A percentile compares a stretch with the other conserved stretches of the same genome.
phyloP scores from a whole-genome alignment of 495 filamentous ascomycete species.

The Rusavskia elegans region DNA sequence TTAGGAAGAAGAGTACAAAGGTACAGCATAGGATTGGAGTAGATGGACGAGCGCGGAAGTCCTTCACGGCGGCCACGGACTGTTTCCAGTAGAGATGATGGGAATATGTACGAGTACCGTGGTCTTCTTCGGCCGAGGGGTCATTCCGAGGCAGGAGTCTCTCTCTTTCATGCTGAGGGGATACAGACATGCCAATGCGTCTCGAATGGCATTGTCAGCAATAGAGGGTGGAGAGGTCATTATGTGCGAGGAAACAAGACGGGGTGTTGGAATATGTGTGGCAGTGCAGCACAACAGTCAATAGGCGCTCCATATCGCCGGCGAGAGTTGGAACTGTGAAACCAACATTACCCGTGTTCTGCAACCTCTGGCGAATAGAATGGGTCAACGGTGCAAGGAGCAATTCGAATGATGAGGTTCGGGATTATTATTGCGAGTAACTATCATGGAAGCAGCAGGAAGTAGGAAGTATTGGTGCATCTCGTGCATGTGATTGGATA shows the following conservation, averaged over 20 bases:
- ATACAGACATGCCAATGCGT: neutral
- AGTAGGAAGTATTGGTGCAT: too few species aligned
- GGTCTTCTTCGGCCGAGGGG: neutral
- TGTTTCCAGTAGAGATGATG: neutral
- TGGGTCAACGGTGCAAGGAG: too few species aligned
- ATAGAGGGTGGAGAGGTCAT: too few species aligned
- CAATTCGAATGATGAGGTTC: too few species aligned
- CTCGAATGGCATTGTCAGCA: neutral
- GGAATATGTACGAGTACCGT: neutral
- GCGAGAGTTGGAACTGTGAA: too few species aligned
- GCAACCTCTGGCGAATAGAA: too few species aligned
- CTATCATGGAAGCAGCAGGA: too few species aligned
- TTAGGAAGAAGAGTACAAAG: slow-evolving; percentile 7
- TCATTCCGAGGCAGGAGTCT: neutral
- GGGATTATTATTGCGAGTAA: too few species aligned
- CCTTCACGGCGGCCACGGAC: neutral
- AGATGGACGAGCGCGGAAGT: neutral
- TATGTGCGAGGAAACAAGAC: too few species aligned
- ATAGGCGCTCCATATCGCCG: too few species aligned
- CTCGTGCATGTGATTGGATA: too few species aligned
- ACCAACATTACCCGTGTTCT: neutral
- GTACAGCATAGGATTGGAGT: slow-evolving; percentile 6
- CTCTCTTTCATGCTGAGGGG: neutral
- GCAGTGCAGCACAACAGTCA: neutral
- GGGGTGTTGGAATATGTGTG: neutral